Evolutionary conservation across 441 rosid genomes (phyloP), one percentile per base, ranked within the genome.

Genomic region (Arabidopsis hybrid): DNA sequence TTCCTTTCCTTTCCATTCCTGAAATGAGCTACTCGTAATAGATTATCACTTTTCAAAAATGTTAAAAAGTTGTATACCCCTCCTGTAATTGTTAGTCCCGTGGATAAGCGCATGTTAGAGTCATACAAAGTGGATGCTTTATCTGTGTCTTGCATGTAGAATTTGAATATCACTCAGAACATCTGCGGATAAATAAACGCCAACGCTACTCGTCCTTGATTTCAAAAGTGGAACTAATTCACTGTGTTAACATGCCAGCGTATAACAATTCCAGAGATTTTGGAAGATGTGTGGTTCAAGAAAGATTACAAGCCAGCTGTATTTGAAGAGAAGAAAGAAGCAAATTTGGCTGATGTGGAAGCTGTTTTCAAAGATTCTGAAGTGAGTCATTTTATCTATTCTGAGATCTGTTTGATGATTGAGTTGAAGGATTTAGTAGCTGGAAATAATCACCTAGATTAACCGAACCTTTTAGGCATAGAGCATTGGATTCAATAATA

Each of bases 201-300:
- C 8, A 21, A 21, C 26, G 26, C 26, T 2, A 7, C 50, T 39
- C 3, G 29, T 62, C 14, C 55, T 35, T 51, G n/a, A 6, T 21
- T 21, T 39, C 16, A 45, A 29, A 16, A 11, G n/a, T 61, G 76
- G 62, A 81, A 65, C 76, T 71, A 58, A 76, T 63, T 34, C 68
- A 71, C 12, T 67, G 73, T 72, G 21, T 76, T 58, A 32, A 40
- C 49, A 65, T 76, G 47, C 35, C 88, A 94, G 98, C 82, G 97
- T 59, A 81, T 94, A 58, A 83, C 87, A 32, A 84, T 89, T 82
- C 51, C 87, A 58, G 92, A 91, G 78, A 87, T 94, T 51, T 67
- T 88, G 65, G 82, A 88, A 76, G 89, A 94, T 84, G 92, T 67
- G 39, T 94, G 97, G 98, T 91, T 94, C 83, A 89, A 82, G 85